A percentile compares a stretch with the other conserved stretches of the same genome.
Conservation (phyloP, 495 filamentous ascomycete species). For the Podospora pseudopauciseta region DNA sequence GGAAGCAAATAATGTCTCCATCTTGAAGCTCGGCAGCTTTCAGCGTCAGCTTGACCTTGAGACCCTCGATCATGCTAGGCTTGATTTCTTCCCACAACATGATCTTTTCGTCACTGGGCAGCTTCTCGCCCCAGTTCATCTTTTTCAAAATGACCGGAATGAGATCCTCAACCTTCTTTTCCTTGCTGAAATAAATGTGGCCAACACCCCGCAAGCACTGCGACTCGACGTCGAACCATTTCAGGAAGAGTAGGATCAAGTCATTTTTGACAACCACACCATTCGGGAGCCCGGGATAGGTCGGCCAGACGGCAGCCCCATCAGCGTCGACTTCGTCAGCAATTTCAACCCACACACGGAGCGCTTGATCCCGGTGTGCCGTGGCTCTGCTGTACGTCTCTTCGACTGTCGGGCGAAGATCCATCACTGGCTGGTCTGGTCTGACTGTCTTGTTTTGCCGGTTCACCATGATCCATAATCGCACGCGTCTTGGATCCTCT, state of each 20-base stretch:
- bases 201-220: constrained; percentile 74
- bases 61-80: constrained; percentile 89
- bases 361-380: constrained; percentile 62
- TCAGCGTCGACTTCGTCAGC: constrained; percentile 59
- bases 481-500: constrained; percentile 59
- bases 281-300: constrained; percentile 46
- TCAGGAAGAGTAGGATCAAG: constrained; percentile 80
- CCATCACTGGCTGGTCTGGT: constrained; percentile 79
- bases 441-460: constrained; percentile 95
- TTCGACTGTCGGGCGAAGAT: constrained; percentile 75
- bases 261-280: constrained; percentile 48
- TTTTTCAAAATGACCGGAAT: constrained; percentile 70
- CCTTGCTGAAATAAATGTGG: constrained; percentile 80
- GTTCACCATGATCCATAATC: constrained; percentile 97
- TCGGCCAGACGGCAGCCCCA: constrained; percentile 66
- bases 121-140: constrained; percentile 79
- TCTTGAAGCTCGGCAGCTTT: constrained; percentile 92
- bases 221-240: constrained; percentile 75
- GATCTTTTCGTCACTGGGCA: constrained; percentile 50
- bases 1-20: constrained; percentile 95
- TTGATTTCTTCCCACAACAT: constrained; percentile 96
- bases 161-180: constrained; percentile 84
- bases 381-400: constrained; percentile 62
- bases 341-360: constrained; percentile 83
- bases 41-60: constrained; percentile 86